Percentiles rank a stretch among this genome's conserved stretches.
Conservation (phyloP, 106 monocot genomes). For the Phalaenopsis equestris region DNA sequence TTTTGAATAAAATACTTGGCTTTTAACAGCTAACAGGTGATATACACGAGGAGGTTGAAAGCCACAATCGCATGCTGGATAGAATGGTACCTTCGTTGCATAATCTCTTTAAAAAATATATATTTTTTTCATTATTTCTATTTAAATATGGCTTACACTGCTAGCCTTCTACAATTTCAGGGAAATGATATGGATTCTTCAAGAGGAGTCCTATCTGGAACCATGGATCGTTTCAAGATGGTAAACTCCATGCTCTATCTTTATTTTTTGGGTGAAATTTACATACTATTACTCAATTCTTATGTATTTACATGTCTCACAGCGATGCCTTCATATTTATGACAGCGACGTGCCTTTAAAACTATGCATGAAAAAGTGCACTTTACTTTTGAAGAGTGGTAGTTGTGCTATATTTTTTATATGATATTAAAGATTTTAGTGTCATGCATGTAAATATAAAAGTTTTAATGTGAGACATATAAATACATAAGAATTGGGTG, state of each 20-base stretch:
- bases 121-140: background rate
- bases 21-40: conserved; percentile 81
- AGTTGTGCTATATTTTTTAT: too few species aligned
- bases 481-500: too few species aligned
- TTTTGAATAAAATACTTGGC: background rate
- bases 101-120: background rate
- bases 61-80: conserved; percentile 71
- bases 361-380: too few species aligned
- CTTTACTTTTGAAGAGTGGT: too few species aligned
- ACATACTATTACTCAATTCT: too few species aligned
- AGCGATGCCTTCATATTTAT: too few species aligned
- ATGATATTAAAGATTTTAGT: too few species aligned
- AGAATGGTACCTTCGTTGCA: conserved; percentile 45
- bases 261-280: background rate
- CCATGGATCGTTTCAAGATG: conserved; percentile 88
- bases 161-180: conserved; percentile 21
- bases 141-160: background rate
- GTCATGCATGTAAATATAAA: too few species aligned
- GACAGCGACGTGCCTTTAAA: too few species aligned
- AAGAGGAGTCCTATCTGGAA: conserved; percentile 81
- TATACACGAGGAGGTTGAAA: conserved; percentile 89
- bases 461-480: too few species aligned
- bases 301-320: too few species aligned
- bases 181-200: conserved; percentile 95
- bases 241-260: conserved; percentile 21